Evolutionary conservation across 2,329 filamentous ascomycete species (phyloP), one percentile per base, ranked within the genome.

Genomic region (Beauveria asiatica): DNA sequence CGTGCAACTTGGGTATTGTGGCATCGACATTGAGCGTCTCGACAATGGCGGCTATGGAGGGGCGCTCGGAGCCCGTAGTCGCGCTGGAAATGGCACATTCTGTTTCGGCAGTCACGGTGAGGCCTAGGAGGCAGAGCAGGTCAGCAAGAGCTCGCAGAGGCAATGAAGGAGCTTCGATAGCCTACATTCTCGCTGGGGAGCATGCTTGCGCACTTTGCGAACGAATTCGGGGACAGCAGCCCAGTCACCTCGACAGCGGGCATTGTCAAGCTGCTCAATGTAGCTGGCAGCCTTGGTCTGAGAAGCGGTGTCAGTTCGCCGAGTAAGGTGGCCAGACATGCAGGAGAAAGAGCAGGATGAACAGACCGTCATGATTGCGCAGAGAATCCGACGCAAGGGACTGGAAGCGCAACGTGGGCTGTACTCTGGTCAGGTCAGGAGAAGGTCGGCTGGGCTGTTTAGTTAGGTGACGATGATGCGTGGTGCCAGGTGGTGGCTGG

Each of bases 151-250:
- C 50, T 52, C 60, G 50, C 50, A 59, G 61, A 56, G 48, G 51
- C 62, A 54, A 60, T 23, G 23, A 9, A 19, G 16, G 6, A 7
- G 13, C n/a, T 16, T 2, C 1, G 8, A 5, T 10, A 64, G 70
- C 84, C 68, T 87, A 97, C 93, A 96, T 75, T 84, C 83, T 73
- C 90, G 84, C 63, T 89, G 84, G 45, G 92, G 88, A 67, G 92
- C 90, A 81, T 99, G 93, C 75, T 99, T 97, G 70, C 88, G 89
- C 69, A 97, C 83, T 76, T 99, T 99, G 72, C 93, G 86, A 68
- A 94, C 87, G 64, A 96, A 82, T 76, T 97, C 93, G 27, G 90
- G 90, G 33, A 97, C 83, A 33, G 89, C 85, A 66, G 85, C 80
- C 94, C 94, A 99, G 72, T 86, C 87, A 57, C 89, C 92, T 69